Evolutionary conservation across 108 stramenopile species (phyloP).

Genomic region (Fragilariopsis cylindrus): DNA sequence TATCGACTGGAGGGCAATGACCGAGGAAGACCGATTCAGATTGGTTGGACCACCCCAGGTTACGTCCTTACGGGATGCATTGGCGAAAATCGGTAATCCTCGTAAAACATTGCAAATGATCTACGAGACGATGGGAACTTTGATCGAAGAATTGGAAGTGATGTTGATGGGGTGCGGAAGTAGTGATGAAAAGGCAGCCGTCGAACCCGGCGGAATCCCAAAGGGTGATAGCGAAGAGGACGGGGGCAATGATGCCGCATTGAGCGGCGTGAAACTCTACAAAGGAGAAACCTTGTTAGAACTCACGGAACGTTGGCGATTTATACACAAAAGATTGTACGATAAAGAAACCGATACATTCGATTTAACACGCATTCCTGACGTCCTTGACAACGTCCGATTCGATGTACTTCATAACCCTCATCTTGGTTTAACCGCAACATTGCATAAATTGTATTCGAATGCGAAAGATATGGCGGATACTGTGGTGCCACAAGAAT

Average conservation of each 20-base stretch:
- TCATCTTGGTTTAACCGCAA: conserved; percentile 76
- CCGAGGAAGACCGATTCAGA: conserved; percentile 58
- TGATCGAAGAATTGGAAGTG: conserved; percentile 87
- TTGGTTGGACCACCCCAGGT: conserved; percentile 81
- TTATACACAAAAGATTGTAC: conserved; percentile 86
- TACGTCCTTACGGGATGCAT: conserved; percentile 71
- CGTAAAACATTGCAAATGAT: conserved; percentile 78
- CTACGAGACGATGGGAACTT: conserved; percentile 75
- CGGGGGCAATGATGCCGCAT: conserved; percentile 16
- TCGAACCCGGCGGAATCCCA: conserved; percentile 84
- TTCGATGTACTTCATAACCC: conserved; percentile 92
- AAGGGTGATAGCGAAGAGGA: conserved; percentile 75
- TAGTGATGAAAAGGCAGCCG: conserved; percentile 62
- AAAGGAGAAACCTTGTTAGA: conserved; percentile 93
- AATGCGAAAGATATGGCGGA: conserved; percentile 92
- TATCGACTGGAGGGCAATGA: conserved; percentile 62
- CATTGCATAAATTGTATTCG: conserved; percentile 84
- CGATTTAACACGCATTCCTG: conserved; percentile 92
- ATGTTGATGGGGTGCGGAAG: conserved; percentile 74
- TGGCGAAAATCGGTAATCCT: conserved; percentile 88
- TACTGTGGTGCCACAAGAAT: conserved; percentile 97
- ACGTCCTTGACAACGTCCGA: conserved; percentile 81
- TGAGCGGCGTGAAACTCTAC: conserved; percentile 88
- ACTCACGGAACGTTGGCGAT: conserved; percentile 93
- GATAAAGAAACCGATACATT: conserved; percentile 81